Conservation (phyloP, 139 green algal species). For the Eudorina sp. region DNA sequence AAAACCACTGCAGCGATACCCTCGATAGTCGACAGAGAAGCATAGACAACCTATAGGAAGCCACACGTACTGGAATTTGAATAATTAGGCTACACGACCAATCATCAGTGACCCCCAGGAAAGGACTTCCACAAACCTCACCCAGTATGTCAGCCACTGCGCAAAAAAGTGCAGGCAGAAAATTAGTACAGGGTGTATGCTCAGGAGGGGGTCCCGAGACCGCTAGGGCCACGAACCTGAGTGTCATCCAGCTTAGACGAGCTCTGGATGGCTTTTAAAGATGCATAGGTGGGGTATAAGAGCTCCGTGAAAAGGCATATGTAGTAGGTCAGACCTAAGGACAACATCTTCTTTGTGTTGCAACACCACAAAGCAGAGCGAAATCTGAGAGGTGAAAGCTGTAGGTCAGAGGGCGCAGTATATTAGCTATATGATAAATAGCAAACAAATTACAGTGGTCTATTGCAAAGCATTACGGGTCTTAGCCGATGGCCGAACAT, state of each 20-base stretch:
- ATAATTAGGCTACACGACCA: not conserved
- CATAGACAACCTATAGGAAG: constrained; percentile 27
- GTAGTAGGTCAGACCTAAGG: constrained; percentile 1
- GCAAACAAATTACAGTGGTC: no score
- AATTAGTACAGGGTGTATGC: no score
- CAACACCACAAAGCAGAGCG: no score
- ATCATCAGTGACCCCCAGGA: not conserved
- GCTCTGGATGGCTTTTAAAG: constrained; percentile 15
- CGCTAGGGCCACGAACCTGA: not conserved
- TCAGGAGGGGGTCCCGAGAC: no score
- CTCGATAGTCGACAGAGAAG: constrained; percentile 8
- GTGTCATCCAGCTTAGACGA: constrained; percentile 24
- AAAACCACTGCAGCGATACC: not conserved
- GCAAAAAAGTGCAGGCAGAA: not conserved
- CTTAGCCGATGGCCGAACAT: no score
- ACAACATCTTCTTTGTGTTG: no score
- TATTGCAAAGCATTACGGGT: no score
- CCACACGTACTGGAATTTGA: no score
- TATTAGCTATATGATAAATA: no score
- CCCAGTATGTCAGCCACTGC: constrained; percentile 49
- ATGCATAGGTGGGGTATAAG: constrained; percentile 33
- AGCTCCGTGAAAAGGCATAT: constrained; percentile 13
- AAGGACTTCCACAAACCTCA: no score
- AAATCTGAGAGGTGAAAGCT: no score
- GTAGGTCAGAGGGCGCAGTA: no score